A percentile compares a stretch with the other conserved stretches of the same genome.
phyloP scores from a whole-genome alignment of 345 rosid genomes.

The Dipteronia sinensis region DNA sequence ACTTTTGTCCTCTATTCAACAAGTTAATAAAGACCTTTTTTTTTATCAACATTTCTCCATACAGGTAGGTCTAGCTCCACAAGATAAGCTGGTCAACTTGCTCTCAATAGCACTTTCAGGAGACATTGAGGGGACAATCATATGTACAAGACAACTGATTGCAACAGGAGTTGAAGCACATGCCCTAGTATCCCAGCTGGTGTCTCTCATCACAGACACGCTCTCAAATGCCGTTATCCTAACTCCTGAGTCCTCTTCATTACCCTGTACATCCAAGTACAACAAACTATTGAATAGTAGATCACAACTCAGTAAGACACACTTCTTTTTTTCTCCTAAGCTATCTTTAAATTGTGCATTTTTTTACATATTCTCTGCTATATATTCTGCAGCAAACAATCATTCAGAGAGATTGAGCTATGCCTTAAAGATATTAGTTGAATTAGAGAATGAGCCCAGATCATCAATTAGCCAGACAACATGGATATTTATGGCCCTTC shows the following conservation, averaged over 20 bases:
- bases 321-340: not conserved
- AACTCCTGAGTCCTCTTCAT: constrained; percentile 7
- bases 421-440: constrained; percentile 34
- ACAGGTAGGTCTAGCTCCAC: constrained; percentile 38
- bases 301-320: constrained; percentile 14
- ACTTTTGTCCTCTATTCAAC: not conserved
- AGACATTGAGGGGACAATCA: constrained; percentile 35
- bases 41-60: not conserved
- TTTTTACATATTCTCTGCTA: not conserved
- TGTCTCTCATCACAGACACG: constrained; percentile 33
- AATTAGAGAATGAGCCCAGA: constrained; percentile 30
- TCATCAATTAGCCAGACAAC: constrained; percentile 30
- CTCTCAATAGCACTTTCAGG: constrained; percentile 35
- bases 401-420: constrained; percentile 30
- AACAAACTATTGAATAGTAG: constrained; percentile 11
- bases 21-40: not conserved
- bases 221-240: constrained; percentile 24
- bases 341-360: not conserved
- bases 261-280: constrained; percentile 21
- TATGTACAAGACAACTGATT: constrained; percentile 22
- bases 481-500: constrained; percentile 31
- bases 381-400: constrained; percentile 25
- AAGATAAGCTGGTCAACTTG: constrained; percentile 29
- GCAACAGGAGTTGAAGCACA: constrained; percentile 34
- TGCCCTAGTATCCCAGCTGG: constrained; percentile 32